Conservation (phyloP, 2,329 filamentous ascomycete species). For the Pseudofabraea citricarpa region DNA sequence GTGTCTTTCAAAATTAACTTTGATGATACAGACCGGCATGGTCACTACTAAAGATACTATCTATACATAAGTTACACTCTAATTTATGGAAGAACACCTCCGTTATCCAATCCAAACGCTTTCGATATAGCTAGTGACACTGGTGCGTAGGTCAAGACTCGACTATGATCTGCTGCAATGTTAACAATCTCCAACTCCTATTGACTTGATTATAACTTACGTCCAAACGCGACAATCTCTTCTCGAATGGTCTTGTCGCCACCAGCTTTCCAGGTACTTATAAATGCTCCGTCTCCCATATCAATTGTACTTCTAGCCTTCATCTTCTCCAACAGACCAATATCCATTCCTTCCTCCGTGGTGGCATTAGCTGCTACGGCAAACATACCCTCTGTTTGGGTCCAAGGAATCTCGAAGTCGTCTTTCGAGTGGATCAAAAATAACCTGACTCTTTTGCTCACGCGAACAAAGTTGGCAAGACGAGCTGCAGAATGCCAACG, state of each 20-base stretch:
- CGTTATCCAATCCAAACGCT: conserved; percentile 48
- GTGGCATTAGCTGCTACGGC: conserved; percentile 51
- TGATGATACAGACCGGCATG: too few species aligned
- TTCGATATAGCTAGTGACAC: conserved; percentile 61
- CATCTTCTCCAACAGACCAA: conserved; percentile 21
- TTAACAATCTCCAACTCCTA: conserved; percentile 10
- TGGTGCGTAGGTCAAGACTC: conserved; percentile 60
- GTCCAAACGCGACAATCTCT: conserved; percentile 26
- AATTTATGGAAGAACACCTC: conserved; percentile 11
- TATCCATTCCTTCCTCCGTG: conserved; percentile 27
- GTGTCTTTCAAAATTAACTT: too few species aligned
- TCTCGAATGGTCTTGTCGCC: conserved; percentile 26
- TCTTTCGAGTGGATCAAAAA: conserved; percentile 75
- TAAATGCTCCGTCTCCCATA: conserved; percentile 26
- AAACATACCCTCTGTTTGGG: conserved; percentile 62
- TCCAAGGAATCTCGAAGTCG: conserved; percentile 77
- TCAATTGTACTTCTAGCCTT: conserved; percentile 25
- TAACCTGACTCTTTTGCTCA: conserved; percentile 55
- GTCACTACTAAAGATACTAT: too few species aligned
- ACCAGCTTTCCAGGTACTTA: conserved; percentile 26
- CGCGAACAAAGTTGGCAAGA: conserved; percentile 50
- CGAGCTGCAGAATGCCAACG: conserved; percentile 72
- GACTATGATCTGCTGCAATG: conserved; percentile 61
- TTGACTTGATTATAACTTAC: conserved; percentile 16
- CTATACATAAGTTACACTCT: neutral